Base-by-base conservation (phyloP, 129 eudicot species). In the Dittrichia graveolens region DNA sequence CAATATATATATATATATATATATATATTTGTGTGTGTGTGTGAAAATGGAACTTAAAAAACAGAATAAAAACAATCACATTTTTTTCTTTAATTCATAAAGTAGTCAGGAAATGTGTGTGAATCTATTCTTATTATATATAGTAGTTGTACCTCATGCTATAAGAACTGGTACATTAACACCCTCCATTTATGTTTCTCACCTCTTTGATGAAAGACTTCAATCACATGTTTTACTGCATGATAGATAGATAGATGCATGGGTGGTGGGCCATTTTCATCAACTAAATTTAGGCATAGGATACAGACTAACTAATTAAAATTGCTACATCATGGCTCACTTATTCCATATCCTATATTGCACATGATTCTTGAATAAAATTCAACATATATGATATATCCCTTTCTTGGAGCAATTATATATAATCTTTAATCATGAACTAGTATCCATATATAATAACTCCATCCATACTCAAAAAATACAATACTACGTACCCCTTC, bases 201-300 rank as follows among this genome's bases (percentile, higher is more conserved):
- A 71, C 77, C 47, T 31, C 41, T 58, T 76, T 18, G 61, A 65
- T 75, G 61, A 45, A 66, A 55, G 67, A 65, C 75, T 67, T 65
- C 46, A 65, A 40, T 65, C 63, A 59, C 81, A 68, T 54, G 63
- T 76, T 78, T 71, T 78, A 78, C 65, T 61, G 77, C 77, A 58
- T 64, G 71, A 52, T 24, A 24, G 31, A 0, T 24, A 24, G 31
- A 0, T 49, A 74, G 53, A 74, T 76, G 80, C 75, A 63, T 61
- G 72, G 48, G 72, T 41, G 54, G 82, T 78, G 77, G 82, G 72
- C 82, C 82, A 71, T 35, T 53, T 78, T 78, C 59, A 78, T 71
- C 82, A 70, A 42, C 43, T 70, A 70, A 34, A 41, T 24, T 52
- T 70, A 77, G 13, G 35, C 37, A 8, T 45, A 38, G 16, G 39